Base-by-base conservation (phyloP, 192 early-diverging fungal species). In the Polychytrium aggregatum region DNA sequence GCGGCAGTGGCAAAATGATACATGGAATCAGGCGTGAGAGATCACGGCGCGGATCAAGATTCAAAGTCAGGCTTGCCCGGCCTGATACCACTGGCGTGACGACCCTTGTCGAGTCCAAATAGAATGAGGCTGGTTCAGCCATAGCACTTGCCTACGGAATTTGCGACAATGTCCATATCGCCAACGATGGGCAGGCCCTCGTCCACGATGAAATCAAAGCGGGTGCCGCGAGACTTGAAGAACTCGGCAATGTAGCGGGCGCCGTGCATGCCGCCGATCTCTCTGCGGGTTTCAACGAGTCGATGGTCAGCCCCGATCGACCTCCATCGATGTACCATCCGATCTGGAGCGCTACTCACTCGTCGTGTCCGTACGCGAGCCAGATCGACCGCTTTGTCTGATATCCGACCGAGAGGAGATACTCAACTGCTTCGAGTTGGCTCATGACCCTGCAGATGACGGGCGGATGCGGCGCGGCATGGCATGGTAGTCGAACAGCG, bases 301-400 rank as follows among this genome's bases (percentile, higher is more conserved):
- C 3, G 20, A 16, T 30, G 3, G 22, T 16, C 20, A 33, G 3
- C 9, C 18, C 40, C 44, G 1, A 8, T 9, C 1, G 11, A 14
- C 1, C 17, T 44, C 14, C 24, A n/a, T 42, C 11, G 6, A 9
- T 5, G 8, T 33, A 9, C 17, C 31, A 9, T 10, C 10, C 24
- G 34, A 0, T 41, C 27, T n/a, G 16, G 40, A 52, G 36, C 36
- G 56, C 50, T 10, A 51, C 52, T 53, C 39, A 46, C 52, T 74
- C 72, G 51, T 74, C 72, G 37, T 68, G 60, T 1, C 72, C 72
- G 57, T 62, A 68, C 3, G 63, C 67, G 5, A 74, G 22, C 14
- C 57, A 59, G 2, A 68, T 29, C 8, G 48, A 65, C 36, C 52
- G 44, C 44, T 45, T 52, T 30, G 72, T 68, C n/a, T 17, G 20